phyloP scores from a whole-genome alignment of 2,329 filamentous ascomycete genomes.

The Neobulgaria alba region DNA sequence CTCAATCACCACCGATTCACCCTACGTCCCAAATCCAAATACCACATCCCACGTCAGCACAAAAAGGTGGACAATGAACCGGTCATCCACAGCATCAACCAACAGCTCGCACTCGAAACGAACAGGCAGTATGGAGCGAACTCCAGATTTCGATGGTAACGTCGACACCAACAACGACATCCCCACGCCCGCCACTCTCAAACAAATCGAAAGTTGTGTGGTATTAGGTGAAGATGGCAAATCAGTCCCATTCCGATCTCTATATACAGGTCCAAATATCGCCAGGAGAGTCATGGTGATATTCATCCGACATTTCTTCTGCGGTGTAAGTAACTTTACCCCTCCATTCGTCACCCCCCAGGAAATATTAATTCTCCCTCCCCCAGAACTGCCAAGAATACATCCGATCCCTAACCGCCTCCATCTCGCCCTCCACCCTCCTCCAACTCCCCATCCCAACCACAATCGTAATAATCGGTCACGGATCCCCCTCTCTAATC shows the following conservation, averaged over 20 bases:
- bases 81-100: slow-evolving; percentile 9
- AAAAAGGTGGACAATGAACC: slow-evolving; percentile 9
- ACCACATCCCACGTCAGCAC: neutral
- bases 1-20: neutral
- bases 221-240: slow-evolving; percentile 27
- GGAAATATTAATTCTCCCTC: neutral
- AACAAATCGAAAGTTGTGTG: slow-evolving; percentile 36
- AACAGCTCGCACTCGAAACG: slow-evolving; percentile 1
- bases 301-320: slow-evolving; percentile 33
- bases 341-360: neutral
- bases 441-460: slow-evolving; percentile 26
- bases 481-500: slow-evolving; percentile 46
- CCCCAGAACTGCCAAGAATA: slow-evolving; percentile 30
- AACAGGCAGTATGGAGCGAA: too few species aligned
- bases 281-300: slow-evolving; percentile 27
- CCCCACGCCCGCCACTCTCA: slow-evolving; percentile 41
- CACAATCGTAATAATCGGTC: slow-evolving; percentile 44
- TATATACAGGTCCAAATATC: slow-evolving; percentile 29
- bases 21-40: neutral
- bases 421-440: slow-evolving; percentile 24
- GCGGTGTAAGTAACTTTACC: slow-evolving; percentile 29
- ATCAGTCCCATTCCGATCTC: slow-evolving; percentile 25
- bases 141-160: slow-evolving; percentile 47
- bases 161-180: slow-evolving; percentile 47
- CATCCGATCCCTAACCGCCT: slow-evolving; percentile 23